Evolutionary conservation across 768 basidiomycete genomes (phyloP).

Genomic region (Sarcodon aspratus): DNA sequence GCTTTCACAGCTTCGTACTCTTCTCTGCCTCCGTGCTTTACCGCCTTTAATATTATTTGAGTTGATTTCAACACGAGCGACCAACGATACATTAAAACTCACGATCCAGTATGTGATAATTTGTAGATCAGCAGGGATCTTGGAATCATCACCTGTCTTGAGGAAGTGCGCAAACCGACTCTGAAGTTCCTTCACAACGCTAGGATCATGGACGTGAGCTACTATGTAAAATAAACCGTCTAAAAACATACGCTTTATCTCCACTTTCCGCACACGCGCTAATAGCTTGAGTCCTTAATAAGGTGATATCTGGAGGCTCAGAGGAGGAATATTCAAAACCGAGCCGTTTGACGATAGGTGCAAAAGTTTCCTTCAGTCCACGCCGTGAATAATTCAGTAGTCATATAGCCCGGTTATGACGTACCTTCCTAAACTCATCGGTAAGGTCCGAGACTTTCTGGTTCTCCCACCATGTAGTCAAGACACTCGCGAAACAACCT

Average conservation of each 20-base stretch:
- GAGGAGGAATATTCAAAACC: conserved; percentile 62
- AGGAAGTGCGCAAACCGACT: conserved; percentile 62
- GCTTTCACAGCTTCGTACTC: conserved; percentile 68
- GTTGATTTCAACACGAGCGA: neutral
- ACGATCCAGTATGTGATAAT: conserved; percentile 41
- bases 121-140: conserved; percentile 74
- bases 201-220: conserved; percentile 18
- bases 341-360: conserved; percentile 65
- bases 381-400: neutral
- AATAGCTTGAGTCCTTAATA: conserved; percentile 70
- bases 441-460: conserved; percentile 38
- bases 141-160: conserved; percentile 61
- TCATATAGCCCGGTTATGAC: conserved; percentile 8
- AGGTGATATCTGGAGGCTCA: conserved; percentile 58
- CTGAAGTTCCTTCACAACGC: conserved; percentile 64
- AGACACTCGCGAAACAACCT: conserved; percentile 39
- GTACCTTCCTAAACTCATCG: conserved; percentile 48
- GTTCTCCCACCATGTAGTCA: conserved; percentile 80
- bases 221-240: conserved; percentile 12
- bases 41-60: conserved; percentile 34
- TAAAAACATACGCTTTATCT: conserved; percentile 23
- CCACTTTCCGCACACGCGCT: conserved; percentile 36
- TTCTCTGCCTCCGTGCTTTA: conserved; percentile 56
- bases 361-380: conserved; percentile 42
- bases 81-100: conserved; percentile 9